These are phyloP conservation scores for Cytospora paraplurivora DNA, from an alignment of 2,329 filamentous ascomycete genomes.

Conservation along the genomic window DNA sequence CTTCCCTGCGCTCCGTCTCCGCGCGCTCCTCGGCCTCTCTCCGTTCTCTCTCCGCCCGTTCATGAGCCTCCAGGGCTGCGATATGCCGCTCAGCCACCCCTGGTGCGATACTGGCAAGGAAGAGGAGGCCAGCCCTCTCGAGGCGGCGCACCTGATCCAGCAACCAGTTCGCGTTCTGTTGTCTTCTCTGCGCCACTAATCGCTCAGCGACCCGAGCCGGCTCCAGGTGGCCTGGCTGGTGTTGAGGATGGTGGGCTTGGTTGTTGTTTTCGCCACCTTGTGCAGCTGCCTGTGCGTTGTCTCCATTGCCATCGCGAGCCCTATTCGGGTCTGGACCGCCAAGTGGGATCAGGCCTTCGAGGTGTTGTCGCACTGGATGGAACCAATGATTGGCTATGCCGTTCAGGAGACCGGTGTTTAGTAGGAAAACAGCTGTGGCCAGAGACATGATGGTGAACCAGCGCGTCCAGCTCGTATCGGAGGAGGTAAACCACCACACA, in stretches of 20 bases:
- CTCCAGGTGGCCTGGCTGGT: slow-evolving; percentile 40
- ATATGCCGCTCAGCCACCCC: slow-evolving; percentile 68
- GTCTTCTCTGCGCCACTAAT: slow-evolving; percentile 51
- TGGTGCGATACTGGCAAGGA: slow-evolving; percentile 66
- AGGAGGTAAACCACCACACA: slow-evolving; percentile 66
- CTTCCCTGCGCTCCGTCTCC: slow-evolving; percentile 41
- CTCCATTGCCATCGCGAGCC: slow-evolving; percentile 18
- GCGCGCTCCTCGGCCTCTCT: slow-evolving; percentile 47
- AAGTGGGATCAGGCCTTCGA: slow-evolving; percentile 61
- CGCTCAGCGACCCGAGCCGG: slow-evolving; percentile 57
- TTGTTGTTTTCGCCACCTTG: slow-evolving; percentile 34
- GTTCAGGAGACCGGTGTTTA: slow-evolving; percentile 62
- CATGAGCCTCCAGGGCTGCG: slow-evolving; percentile 56
- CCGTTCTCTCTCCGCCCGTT: slow-evolving; percentile 47
- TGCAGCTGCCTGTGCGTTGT: slow-evolving; percentile 30
- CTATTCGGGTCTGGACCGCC: slow-evolving; percentile 41
- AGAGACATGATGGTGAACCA: slow-evolving; percentile 58
- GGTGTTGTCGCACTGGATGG: slow-evolving; percentile 58
- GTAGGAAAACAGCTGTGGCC: slow-evolving; percentile 58
- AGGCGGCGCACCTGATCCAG: slow-evolving; percentile 53
- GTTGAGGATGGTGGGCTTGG: slow-evolving; percentile 35
- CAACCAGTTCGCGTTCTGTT: slow-evolving; percentile 52
- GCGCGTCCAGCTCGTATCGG: slow-evolving; percentile 59
- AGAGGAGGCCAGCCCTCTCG: slow-evolving; percentile 63
- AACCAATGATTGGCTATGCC: slow-evolving; percentile 56